Percentiles rank a stretch among this genome's conserved stretches.
Evolutionary conservation across 2,329 filamentous ascomycete species (phyloP).

Genomic region (Sphaerostilbella broomeana): DNA sequence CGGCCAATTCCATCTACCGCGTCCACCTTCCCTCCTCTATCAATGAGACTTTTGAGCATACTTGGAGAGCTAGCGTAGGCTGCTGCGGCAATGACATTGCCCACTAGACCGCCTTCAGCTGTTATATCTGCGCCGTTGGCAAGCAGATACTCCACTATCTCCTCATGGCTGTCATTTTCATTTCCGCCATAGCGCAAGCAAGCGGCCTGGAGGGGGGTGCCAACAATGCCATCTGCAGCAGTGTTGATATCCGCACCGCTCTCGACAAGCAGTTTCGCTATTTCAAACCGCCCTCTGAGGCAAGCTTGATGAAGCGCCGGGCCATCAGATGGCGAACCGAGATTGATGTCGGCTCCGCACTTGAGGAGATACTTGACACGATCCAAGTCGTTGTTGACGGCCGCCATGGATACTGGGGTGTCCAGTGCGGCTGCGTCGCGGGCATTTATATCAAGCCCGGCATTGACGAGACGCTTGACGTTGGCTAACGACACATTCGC

Average conservation of each 20-base stretch:
- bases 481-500: not conserved
- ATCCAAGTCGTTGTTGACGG: constrained; percentile 3
- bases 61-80: constrained; percentile 12
- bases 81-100: constrained; percentile 15
- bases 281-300: not conserved
- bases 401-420: constrained; percentile 5
- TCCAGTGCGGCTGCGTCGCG: constrained; percentile 1
- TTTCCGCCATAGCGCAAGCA: constrained; percentile 1
- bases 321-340: constrained; percentile 8
- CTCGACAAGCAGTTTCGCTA: constrained; percentile 6
- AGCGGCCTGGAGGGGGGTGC: constrained; percentile 10
- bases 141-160: constrained; percentile 19
- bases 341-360: constrained; percentile 10
- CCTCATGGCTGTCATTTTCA: constrained; percentile 12
- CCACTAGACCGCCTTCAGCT: constrained; percentile 16
- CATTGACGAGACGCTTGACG: constrained; percentile 10
- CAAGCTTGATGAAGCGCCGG: constrained; percentile 8
- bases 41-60: constrained; percentile 15
- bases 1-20: not conserved
- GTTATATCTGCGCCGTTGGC: constrained; percentile 14
- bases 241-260: constrained; percentile 11
- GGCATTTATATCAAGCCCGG: constrained; percentile 6
- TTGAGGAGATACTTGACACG: constrained; percentile 11
- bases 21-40: constrained; percentile 12
- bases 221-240: not conserved